Evolutionary conservation across 441 rosid species (phyloP), one percentile per base, ranked within the genome.

Genomic region (Mallotus repandus): DNA sequence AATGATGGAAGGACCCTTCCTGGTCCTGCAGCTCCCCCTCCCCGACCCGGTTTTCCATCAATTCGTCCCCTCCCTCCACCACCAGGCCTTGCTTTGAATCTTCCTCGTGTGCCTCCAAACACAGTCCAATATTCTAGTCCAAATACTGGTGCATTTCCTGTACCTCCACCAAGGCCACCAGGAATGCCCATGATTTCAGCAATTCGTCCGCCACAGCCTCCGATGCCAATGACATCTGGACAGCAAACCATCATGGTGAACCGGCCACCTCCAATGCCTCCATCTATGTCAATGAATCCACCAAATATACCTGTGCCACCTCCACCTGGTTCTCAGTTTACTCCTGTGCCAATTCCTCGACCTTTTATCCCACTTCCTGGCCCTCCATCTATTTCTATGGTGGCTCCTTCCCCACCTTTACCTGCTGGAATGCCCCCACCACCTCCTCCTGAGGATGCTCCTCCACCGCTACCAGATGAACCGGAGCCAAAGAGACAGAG

Each of bases 1-100:
- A 74, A 70, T 81, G 76, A 68, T 29, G 67, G 65, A 38, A 86
- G 82, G 76, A 85, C 81, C 68, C 88, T 96, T 73, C 97, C 97
- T 63, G 97, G 99, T 73, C 99, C 99, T 16, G 94, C 94, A 74
- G 94, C 99, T 80, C 95, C 90, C 76, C 98, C 98, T 69, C 97
- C 96, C 74, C 87, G 97, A 65, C 97, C 93, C 70, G 89, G 91
- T 38, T 2, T 89, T 61, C 93, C 95, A 29, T 68, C 83, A 25
- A 72, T 96, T 77, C 91, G 93, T 35, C 93, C 99, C 57, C 83
- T 96, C 38, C 99, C 99, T 69, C 97, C 98, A 25, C 99, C 99
- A 52, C 93, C 98, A 7, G 93, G 93, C 22, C 92, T 93, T 45
- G 91, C 94, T 52, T 77, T 95, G 81, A 95, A 95, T 84, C 81